phyloP scores from a whole-genome alignment of 768 basidiomycete species.

The Auriscalpium microsporum region DNA sequence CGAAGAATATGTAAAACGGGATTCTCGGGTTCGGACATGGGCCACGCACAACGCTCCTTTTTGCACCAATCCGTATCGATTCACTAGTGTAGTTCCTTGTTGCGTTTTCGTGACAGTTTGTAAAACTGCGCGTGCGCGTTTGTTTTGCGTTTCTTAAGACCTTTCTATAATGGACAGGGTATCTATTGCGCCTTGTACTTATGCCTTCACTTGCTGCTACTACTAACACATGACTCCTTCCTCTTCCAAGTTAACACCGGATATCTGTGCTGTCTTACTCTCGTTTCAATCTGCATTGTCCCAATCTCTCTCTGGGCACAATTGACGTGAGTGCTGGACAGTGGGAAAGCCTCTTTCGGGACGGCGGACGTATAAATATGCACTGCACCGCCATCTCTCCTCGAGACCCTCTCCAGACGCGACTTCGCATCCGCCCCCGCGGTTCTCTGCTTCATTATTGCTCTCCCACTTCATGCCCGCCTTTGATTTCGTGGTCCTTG shows the following conservation, averaged over 20 bases:
- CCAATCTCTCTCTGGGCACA: not conserved
- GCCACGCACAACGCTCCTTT: not conserved
- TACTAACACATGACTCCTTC: constrained; percentile 8
- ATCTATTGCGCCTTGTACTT: not conserved
- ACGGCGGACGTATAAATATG: not conserved
- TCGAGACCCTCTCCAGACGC: too few relatives aligned
- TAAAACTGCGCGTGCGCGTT: not conserved
- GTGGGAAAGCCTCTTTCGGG: not conserved
- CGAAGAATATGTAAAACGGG: not conserved
- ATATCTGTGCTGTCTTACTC: not conserved
- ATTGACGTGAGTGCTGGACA: not conserved
- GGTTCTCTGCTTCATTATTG: too few relatives aligned
- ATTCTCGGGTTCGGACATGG: not conserved
- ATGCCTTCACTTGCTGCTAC: constrained; percentile 14
- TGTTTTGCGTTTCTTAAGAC: not conserved
- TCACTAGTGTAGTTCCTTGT: not conserved
- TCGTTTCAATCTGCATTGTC: too few relatives aligned
- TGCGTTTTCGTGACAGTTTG: not conserved
- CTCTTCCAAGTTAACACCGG: not conserved
- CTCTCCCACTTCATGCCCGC: constrained; percentile 27
- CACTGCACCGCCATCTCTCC: not conserved
- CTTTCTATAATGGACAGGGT: not conserved
- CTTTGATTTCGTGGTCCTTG: constrained; percentile 75
- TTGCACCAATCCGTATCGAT: constrained; percentile 1
- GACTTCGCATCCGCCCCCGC: too few relatives aligned